Evolutionary conservation across 495 filamentous ascomycete species (phyloP).

Genomic region (Aspergillus indologenus): DNA sequence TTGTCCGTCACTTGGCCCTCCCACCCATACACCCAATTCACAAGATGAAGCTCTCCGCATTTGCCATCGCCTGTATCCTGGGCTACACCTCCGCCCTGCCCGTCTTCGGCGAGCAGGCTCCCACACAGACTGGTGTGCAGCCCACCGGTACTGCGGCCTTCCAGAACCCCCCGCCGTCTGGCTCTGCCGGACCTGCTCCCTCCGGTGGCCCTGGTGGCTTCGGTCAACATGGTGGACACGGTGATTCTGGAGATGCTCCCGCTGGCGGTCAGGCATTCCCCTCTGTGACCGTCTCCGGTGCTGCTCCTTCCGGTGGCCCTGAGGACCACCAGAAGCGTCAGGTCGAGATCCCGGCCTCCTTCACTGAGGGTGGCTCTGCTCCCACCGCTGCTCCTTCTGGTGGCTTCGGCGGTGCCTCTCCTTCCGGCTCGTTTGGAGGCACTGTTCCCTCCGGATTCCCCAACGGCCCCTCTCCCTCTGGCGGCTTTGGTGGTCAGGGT

Average conservation of each 20-base stretch:
- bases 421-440: not conserved
- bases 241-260: not conserved
- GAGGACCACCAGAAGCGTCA: not conserved
- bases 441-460: not conserved
- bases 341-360: constrained; percentile 1
- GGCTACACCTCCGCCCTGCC: constrained; percentile 4
- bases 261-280: not conserved
- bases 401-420: not conserved
- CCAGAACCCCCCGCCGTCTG: constrained; percentile 2
- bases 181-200: not conserved
- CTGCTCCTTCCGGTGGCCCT: not conserved
- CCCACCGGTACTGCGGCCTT: not conserved
- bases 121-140: not conserved
- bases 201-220: not conserved
- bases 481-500: not conserved
- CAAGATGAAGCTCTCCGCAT: not conserved
- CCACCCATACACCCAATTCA: not conserved
- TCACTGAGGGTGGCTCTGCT: not conserved
- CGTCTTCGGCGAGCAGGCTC: not conserved
- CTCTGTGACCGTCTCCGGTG: not conserved
- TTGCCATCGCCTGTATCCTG: not conserved
- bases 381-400: not conserved
- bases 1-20: not conserved
- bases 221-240: not conserved
- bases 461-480: not conserved